Evolutionary conservation across 2,329 filamentous ascomycete species (phyloP), one percentile per base, ranked within the genome.

Genomic region (Penicillium sp.): DNA sequence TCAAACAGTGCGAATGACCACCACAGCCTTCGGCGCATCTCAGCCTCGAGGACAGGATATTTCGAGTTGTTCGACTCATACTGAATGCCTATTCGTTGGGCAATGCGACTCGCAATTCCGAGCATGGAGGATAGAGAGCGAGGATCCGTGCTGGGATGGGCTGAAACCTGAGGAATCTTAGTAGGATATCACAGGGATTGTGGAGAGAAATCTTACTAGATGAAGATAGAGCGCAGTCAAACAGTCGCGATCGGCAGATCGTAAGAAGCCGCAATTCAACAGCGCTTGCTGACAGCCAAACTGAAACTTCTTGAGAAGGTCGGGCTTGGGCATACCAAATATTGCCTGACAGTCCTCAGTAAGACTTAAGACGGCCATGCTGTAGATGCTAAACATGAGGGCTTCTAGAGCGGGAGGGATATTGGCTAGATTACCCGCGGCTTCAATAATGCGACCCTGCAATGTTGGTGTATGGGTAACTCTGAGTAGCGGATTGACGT

Each of bases 1-100:
- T 92, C 89, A 63, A 90, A 88, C 27, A 85, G 79, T 14, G 88
- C 81, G 16, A 92, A 79, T 35, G 86, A 85, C 88, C 88, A 92
- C 89, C 88, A 91, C 1, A 92, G 76, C 39, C 89, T 82, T 51
- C 89, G 83, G n/a, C 88, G 83, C 73, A 89, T 83, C 74, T 91
- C 89, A 3, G 85, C 82, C 66, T 91, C 88, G 55, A 89, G 35
- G 79, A 82, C 3, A 74, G 69, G 62, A 36, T 64, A 70, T 66
- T 70, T 75, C 66, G 61, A 71, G 66, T 84, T 79, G 1, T 77
- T 77, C 1, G 83, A 80, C 68, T 91, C 88, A 40, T 80, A 82
- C 62, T 91, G 86, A n/a, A 91, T 78, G 4, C 87, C 87, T 75
- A 91, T 83, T 4, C 87, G 82, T 66, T 89, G 85, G 11, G 85